phyloP scores from a whole-genome alignment of 139 green algal genomes.

The Eudorina sp. region DNA sequence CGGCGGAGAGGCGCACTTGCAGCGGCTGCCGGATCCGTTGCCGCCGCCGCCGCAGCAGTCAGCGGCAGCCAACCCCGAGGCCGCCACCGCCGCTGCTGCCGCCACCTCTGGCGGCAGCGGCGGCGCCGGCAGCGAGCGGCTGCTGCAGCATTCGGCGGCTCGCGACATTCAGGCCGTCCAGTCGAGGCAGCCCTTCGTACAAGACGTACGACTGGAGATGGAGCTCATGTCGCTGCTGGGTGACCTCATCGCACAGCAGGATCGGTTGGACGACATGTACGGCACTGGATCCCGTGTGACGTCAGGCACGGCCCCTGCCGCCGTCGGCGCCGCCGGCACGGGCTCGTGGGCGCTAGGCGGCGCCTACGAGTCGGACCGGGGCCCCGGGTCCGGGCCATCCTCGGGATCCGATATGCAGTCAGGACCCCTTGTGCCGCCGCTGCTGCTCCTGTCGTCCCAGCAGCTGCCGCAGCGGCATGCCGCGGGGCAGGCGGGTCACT shows the following conservation, averaged over 20 bases:
- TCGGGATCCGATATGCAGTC: conserved; percentile 16
- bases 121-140: too few species aligned
- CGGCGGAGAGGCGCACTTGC: too few species aligned
- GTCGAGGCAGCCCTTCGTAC: not conserved
- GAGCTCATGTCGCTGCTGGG: not conserved
- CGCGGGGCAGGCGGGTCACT: too few species aligned
- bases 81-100: too few species aligned
- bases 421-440: not conserved
- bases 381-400: not conserved
- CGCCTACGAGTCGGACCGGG: not conserved
- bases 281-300: not conserved
- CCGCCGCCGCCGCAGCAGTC: too few species aligned
- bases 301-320: not conserved
- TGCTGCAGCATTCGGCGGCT: not conserved
- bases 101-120: too few species aligned
- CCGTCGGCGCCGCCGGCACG: not conserved
- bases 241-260: not conserved
- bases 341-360: not conserved
- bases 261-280: not conserved
- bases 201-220: not conserved
- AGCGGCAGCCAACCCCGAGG: too few species aligned
- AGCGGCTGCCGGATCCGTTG: too few species aligned
- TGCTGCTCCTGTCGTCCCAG: not conserved
- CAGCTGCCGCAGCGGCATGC: not conserved
- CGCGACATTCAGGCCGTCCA: not conserved